Base-by-base conservation (phyloP, 2,329 filamentous ascomycete genomes). In the Trichoderma oligosporum region DNA sequence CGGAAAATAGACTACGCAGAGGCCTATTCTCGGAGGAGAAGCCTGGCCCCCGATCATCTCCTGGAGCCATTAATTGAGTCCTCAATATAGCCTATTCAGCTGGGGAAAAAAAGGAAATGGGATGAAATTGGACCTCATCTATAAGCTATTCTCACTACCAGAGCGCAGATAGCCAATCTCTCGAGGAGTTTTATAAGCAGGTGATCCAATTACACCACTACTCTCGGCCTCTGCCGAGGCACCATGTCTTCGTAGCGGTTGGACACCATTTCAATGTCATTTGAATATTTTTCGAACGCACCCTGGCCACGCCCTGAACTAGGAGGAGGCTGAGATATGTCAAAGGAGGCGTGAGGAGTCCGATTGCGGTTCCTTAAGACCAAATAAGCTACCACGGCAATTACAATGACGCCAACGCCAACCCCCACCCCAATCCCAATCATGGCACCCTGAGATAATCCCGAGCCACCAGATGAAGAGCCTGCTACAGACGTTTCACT, bases 231-330 rank as follows among this genome's bases (percentile, higher is more conserved):
- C 59, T 76, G 73, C 42, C 79, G 72, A 25, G 80, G 80, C 20
- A 80, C 64, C 79, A 83, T 80, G 61, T 84, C 81, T 67, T 84
- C 81, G 61, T 84, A 84, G 39, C 79, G 75, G 59, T 78, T 74
- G 3, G 79, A 75, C 59, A 77, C 76, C 64, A 77, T 71, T 62
- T 83, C 80, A 41, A 82, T 71, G 45, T 80, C 78, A 14, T 69
- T 66, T 45, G 71, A 68, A 9, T 70, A 70, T 42, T 72, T 68
- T 55, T 76, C 73, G 42, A 70, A 68, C 38, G 58, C 41, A 11
- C 55, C 48, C 18, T 71, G 66, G 25, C 73, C 72, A 18, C 70
- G 65, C 7, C 62, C 66, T 29, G 71, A 72, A 14, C 72, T 76
- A 3, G 77, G 73, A 65, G 82, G 73, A 2, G 81, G 80, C 18